These are phyloP conservation scores for Podaxis sp. DNA, from an alignment of 768 basidiomycete species.

Conservation along the genomic window DNA sequence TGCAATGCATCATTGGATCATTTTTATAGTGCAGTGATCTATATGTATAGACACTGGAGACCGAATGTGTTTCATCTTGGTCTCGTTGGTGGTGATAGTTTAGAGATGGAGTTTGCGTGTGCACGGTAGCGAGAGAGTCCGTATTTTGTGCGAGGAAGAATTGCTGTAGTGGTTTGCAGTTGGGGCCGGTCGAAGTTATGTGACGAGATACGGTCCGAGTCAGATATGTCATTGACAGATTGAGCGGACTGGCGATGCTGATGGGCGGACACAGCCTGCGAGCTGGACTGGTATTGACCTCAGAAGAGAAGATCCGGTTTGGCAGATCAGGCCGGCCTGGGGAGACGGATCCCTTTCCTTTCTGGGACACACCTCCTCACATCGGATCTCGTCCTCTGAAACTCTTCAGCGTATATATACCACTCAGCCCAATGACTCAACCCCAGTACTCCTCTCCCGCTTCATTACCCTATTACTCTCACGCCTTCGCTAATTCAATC, in stretches of 20 bases:
- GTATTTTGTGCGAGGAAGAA: too few species aligned
- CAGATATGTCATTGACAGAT: background rate
- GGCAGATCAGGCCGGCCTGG: background rate
- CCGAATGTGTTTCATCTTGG: background rate
- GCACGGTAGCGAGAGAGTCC: too few species aligned
- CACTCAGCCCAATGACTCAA: background rate
- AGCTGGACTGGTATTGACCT: slow-evolving; percentile 2
- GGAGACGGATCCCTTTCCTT: background rate
- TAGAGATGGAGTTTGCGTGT: background rate
- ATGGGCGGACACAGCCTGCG: slow-evolving; percentile 11
- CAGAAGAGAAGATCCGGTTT: background rate
- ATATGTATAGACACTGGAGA: too few species aligned
- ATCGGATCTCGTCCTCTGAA: slow-evolving; percentile 13
- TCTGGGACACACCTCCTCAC: background rate
- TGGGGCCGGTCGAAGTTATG: too few species aligned
- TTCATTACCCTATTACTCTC: slow-evolving; percentile 8
- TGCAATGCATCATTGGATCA: too few species aligned
- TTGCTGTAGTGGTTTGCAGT: too few species aligned
- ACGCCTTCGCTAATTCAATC: background rate
- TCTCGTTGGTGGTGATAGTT: background rate
- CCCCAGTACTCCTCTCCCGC: background rate
- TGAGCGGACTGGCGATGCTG: background rate
- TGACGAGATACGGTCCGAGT: background rate
- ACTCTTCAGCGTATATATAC: slow-evolving; percentile 16
- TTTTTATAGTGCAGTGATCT: too few species aligned